A percentile compares a stretch with the other conserved stretches of the same genome.
Evolutionary conservation across 2,329 filamentous ascomycete species (phyloP).

Genomic region (Trichophaea hybrida): DNA sequence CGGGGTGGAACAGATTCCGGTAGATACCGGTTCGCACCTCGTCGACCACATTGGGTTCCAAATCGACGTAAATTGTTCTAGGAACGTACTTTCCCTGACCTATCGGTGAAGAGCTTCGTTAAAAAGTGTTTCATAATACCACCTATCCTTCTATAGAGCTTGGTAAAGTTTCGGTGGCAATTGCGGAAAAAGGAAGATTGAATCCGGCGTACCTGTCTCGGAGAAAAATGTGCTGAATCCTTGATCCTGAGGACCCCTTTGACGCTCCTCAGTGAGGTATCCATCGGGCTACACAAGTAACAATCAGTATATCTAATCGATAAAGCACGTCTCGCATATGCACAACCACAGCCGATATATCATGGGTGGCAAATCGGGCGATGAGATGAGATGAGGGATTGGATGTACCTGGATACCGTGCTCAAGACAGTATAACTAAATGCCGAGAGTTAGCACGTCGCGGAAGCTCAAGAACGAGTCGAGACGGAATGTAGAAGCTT

Average conservation of each 20-base stretch:
- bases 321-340: not conserved
- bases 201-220: conserved; percentile 65
- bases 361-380: conserved; percentile 8
- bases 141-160: not conserved
- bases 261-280: conserved; percentile 95
- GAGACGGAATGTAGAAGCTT: conserved; percentile 35
- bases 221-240: conserved; percentile 99
- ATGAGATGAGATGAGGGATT: not conserved
- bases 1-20: conserved; percentile 93
- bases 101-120: conserved; percentile 31
- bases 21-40: conserved; percentile 97
- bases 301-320: conserved; percentile 7
- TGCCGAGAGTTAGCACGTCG: conserved; percentile 28
- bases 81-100: conserved; percentile 98
- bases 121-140: not conserved
- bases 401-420: conserved; percentile 88
- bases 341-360: not conserved
- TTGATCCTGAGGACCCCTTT: conserved; percentile 80
- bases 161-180: conserved; percentile 13
- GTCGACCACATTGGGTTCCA: conserved; percentile 98
- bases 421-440: conserved; percentile 97
- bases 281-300: conserved; percentile 64
- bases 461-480: conserved; percentile 27
- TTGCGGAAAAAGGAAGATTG: not conserved
- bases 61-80: conserved; percentile 97